Base-by-base conservation (phyloP, 202 grass and related monocot genomes). In the Setaria italica region DNA sequence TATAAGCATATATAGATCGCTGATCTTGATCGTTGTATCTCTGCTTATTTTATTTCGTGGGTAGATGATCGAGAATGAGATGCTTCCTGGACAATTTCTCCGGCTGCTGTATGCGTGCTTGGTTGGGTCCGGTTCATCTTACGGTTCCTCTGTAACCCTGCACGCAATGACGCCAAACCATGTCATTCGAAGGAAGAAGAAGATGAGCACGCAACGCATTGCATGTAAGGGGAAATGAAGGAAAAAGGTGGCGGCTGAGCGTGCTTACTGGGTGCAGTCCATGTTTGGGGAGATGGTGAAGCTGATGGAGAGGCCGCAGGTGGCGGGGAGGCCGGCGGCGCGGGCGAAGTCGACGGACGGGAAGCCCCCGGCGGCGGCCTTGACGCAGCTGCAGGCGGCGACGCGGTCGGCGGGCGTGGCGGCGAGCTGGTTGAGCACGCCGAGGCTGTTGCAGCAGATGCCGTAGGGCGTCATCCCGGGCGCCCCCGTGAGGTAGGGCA, bases 301-400 rank as follows among this genome's bases (percentile, higher is more conserved):
- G 84, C 85, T 92, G 86, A 94, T 73, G 37, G 84, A 42, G 50
- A 94, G 62, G 10, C 91, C 89, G 64, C 94, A 94, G 4, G 90
- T 30, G 29, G 80, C 76, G 0, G 91, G 94, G 8, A 97, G 94
- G 2, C 45, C 82, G 0, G 85, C 55, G 3, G 91, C 91, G 16
- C 91, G 82, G 0, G 60, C 2, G 87, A 87, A 88, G 76, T 97
- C 91, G 48, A 94, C 66, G 19, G 64, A 13, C 4, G 87, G 89
- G 91, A 94, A 92, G 3, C 65, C 76, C 14, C 37, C 66, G 15
- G 8, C 63, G 7, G 90, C 87, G 20, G 51, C 84, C 88, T 89
- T 97, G 72, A 92, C 72, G 76, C 94, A 97, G 85, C 41, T 87
- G 89, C 94, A 97, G 25, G 87, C 11, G 49, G 88, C 87, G 80